A percentile compares a stretch with the other conserved stretches of the same genome.
These are phyloP conservation scores for Penicillium sp. DNA, from an alignment of 2,329 filamentous ascomycete species.

Conservation along the genomic window DNA sequence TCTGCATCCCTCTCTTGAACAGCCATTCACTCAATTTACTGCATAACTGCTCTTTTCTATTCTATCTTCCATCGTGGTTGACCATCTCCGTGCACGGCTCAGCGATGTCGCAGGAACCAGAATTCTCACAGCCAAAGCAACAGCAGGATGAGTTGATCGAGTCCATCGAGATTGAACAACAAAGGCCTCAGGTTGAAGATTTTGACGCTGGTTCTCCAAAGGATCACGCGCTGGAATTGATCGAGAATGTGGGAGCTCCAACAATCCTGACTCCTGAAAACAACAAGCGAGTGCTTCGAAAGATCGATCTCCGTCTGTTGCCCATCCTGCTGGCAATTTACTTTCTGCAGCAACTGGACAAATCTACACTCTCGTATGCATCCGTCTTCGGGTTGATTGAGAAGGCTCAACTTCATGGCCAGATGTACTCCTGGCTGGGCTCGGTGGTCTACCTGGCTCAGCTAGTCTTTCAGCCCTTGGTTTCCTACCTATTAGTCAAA, in stretches of 20 bases:
- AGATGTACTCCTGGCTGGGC: constrained; percentile 55
- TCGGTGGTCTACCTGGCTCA: constrained; percentile 56
- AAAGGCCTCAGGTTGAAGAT: not conserved
- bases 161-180: constrained; percentile 18
- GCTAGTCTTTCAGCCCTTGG: constrained; percentile 52
- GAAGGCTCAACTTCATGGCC: constrained; percentile 55
- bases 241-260: constrained; percentile 47
- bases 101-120: constrained; percentile 21
- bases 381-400: constrained; percentile 63
- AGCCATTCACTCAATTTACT: not conserved
- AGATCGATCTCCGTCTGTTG: constrained; percentile 52
- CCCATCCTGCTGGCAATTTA: constrained; percentile 60
- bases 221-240: constrained; percentile 52
- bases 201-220: constrained; percentile 17
- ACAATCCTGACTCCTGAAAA: constrained; percentile 53
- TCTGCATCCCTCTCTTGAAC: not conserved
- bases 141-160: constrained; percentile 30
- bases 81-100: not conserved
- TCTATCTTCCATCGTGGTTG: not conserved
- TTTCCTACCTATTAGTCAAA: constrained; percentile 57
- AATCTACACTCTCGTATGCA: constrained; percentile 59
- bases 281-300: constrained; percentile 51
- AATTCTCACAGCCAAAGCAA: constrained; percentile 14
- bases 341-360: constrained; percentile 63
- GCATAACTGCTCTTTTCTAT: not conserved